phyloP scores from a whole-genome alignment of 306 rosid species.

The Prunus kanzakura region DNA sequence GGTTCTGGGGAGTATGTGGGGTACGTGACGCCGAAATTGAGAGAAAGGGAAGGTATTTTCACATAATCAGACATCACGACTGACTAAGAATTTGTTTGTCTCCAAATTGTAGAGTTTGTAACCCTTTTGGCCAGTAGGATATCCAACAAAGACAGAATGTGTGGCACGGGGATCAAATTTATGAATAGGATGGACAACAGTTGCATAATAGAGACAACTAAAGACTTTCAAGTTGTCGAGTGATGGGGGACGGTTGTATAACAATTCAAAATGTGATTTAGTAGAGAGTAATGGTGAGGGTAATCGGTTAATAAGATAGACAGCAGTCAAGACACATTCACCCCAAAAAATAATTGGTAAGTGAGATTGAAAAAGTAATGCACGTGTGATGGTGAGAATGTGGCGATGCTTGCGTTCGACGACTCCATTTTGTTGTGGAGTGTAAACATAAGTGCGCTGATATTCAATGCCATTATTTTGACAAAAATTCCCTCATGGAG shows the following conservation, averaged over 20 bases:
- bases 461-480: neutral
- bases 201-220: neutral
- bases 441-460: neutral
- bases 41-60: too few species aligned
- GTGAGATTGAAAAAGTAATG: too few species aligned
- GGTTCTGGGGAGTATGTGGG: too few species aligned
- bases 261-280: too few species aligned
- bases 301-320: too few species aligned
- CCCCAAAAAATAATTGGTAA: too few species aligned
- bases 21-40: too few species aligned
- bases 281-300: too few species aligned
- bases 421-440: neutral
- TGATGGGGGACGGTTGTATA: too few species aligned
- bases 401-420: neutral
- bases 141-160: neutral
- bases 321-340: too few species aligned
- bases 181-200: neutral
- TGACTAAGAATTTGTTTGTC: neutral
- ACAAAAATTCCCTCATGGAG: neutral
- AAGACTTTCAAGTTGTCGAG: neutral
- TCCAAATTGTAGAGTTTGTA: neutral
- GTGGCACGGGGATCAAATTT: neutral
- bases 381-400: neutral
- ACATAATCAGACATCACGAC: neutral
- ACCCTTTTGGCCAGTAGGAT: neutral